Conservation (phyloP, 1,284 basidiomycete genomes). For the Lignosus rhinocerotis region DNA sequence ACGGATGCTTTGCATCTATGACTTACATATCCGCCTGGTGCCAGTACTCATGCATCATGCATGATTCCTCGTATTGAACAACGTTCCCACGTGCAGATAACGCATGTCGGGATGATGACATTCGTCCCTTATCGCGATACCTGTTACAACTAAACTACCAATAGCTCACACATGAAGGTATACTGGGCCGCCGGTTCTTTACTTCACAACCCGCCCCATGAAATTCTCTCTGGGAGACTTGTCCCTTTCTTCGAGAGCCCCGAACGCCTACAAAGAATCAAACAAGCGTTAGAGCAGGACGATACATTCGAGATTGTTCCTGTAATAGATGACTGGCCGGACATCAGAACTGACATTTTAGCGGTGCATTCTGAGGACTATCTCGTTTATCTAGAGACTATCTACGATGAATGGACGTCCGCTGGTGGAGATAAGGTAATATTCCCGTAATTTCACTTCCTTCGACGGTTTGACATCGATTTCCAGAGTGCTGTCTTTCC, state of each 20-base stretch:
- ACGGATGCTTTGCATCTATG: no score
- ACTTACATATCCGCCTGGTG: no score
- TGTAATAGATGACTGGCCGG: conserved; percentile 17
- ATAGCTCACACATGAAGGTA: conserved; percentile 27
- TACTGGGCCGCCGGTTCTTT: conserved; percentile 24
- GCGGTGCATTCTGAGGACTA: conserved; percentile 33
- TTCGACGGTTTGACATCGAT: background rate
- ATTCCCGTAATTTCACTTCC: background rate
- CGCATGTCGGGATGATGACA: background rate
- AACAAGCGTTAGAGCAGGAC: conserved; percentile 25
- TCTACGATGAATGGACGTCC: conserved; percentile 34
- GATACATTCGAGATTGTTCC: conserved; percentile 24
- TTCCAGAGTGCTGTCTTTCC: conserved; percentile 34
- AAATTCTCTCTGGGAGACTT: conserved; percentile 34
- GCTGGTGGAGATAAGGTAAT: conserved; percentile 35
- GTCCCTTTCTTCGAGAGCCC: conserved; percentile 37
- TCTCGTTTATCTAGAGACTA: conserved; percentile 31
- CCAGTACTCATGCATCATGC: no score
- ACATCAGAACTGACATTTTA: conserved; percentile 10
- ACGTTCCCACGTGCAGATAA: no score
- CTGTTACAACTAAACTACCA: background rate
- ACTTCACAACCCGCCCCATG: conserved; percentile 35
- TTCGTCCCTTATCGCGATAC: background rate
- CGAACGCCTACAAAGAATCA: conserved; percentile 29
- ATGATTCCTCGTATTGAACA: no score